A percentile compares a stretch with the other conserved stretches of the same genome.
Conservation (phyloP, 2,329 filamentous ascomycete genomes). For the Microcyclosporella mali region DNA sequence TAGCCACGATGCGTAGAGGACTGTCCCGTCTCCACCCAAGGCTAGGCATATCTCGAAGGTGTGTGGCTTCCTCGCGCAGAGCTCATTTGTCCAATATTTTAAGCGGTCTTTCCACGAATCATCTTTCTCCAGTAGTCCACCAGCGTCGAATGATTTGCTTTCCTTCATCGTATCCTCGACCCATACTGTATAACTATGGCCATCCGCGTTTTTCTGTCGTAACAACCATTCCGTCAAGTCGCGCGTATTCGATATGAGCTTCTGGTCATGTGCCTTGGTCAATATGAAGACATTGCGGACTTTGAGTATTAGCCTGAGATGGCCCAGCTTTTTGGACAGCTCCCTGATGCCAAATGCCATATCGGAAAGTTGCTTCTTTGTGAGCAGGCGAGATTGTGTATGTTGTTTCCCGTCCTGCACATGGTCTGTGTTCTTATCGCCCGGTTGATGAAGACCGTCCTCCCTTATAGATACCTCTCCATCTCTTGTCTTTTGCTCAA, state of each 20-base stretch:
- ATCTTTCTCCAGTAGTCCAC: conserved; percentile 61
- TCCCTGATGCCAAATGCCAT: conserved; percentile 96
- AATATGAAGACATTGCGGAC: conserved; percentile 80
- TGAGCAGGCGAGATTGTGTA: conserved; percentile 67
- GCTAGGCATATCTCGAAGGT: conserved; percentile 92
- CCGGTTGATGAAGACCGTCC: conserved; percentile 29
- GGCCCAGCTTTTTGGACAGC: conserved; percentile 77
- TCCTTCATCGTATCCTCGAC: conserved; percentile 70
- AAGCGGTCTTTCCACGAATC: conserved; percentile 53
- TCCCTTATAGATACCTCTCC: conserved; percentile 6
- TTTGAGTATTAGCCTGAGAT: conserved; percentile 72
- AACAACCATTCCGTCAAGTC: conserved; percentile 77
- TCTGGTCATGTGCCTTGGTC: conserved; percentile 84
- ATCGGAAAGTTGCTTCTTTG: conserved; percentile 89
- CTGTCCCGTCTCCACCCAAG: conserved; percentile 78
- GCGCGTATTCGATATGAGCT: conserved; percentile 68
- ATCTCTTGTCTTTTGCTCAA: conserved; percentile 43
- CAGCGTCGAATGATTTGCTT: conserved; percentile 66
- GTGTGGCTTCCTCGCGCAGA: conserved; percentile 72
- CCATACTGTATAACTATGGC: conserved; percentile 65
- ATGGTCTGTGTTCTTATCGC: conserved; percentile 39
- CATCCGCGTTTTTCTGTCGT: conserved; percentile 52
- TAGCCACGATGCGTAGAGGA: conserved; percentile 91
- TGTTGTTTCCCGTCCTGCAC: conserved; percentile 31
- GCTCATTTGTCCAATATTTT: conserved; percentile 74